These are phyloP conservation scores for Endoconidiophora laricicola DNA, from an alignment of 2,329 filamentous ascomycete species.

Conservation along the genomic window DNA sequence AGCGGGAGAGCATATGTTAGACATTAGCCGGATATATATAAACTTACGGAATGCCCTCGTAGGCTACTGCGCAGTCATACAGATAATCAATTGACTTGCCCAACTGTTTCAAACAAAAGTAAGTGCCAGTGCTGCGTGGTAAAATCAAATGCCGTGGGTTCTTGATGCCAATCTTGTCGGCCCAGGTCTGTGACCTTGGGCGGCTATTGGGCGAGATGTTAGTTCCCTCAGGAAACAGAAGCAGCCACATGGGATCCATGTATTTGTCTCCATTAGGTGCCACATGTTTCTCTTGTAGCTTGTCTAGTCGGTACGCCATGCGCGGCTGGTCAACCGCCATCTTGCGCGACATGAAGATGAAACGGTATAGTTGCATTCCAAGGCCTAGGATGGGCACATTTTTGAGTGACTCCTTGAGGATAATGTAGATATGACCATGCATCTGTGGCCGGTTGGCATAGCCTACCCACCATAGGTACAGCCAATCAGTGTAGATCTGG, in stretches of 20 bases:
- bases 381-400: slow-evolving; percentile 64
- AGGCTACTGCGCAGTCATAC: slow-evolving; percentile 89
- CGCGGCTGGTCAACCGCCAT: slow-evolving; percentile 65
- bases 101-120: slow-evolving; percentile 63
- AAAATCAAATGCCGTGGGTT: slow-evolving; percentile 61
- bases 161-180: slow-evolving; percentile 54
- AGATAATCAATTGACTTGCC: slow-evolving; percentile 61
- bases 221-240: slow-evolving; percentile 78
- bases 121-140: slow-evolving; percentile 64
- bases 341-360: slow-evolving; percentile 83
- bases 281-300: slow-evolving; percentile 43
- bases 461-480: slow-evolving; percentile 88
- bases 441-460: slow-evolving; percentile 60
- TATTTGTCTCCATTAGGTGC: slow-evolving; percentile 38
- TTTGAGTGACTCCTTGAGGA: slow-evolving; percentile 74
- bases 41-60: slow-evolving; percentile 81
- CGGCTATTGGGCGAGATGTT: slow-evolving; percentile 59
- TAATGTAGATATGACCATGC: slow-evolving; percentile 80
- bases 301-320: slow-evolving; percentile 56
- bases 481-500: slow-evolving; percentile 83
- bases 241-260: slow-evolving; percentile 72
- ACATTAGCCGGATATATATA: not conserved
- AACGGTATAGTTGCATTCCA: slow-evolving; percentile 73
- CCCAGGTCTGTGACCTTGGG: slow-evolving; percentile 56
- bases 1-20: not conserved